Evolutionary conservation across 495 filamentous ascomycete species (phyloP).

Genomic region (Tuber microsphaerosporum): DNA sequence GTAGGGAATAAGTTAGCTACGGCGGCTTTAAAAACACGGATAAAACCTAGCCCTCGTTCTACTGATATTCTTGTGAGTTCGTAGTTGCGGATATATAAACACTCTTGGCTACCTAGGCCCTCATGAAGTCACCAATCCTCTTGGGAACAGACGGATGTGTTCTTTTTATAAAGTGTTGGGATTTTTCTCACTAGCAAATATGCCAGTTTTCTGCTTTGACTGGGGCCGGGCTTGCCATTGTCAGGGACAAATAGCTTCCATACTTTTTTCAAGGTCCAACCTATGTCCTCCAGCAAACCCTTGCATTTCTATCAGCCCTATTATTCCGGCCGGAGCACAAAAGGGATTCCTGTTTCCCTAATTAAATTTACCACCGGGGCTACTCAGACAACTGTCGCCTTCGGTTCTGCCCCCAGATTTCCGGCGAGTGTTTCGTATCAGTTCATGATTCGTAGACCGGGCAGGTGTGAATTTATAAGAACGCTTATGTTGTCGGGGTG

Average conservation of each 20-base stretch:
- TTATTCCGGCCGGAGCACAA: constrained; percentile 51
- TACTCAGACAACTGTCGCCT: constrained; percentile 14
- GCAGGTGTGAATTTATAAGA: constrained; percentile 18
- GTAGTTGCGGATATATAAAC: constrained; percentile 44
- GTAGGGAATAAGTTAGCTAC: constrained; percentile 52
- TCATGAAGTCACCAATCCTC: constrained; percentile 53
- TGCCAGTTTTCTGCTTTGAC: constrained; percentile 42
- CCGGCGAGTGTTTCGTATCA: constrained; percentile 15
- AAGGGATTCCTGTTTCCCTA: constrained; percentile 26
- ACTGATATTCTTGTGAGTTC: constrained; percentile 40
- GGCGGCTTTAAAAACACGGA: neutral
- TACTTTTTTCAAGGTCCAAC: constrained; percentile 57
- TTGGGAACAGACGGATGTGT: constrained; percentile 51
- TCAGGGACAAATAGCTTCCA: constrained; percentile 55
- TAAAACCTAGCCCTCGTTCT: neutral
- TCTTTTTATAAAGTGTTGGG: neutral
- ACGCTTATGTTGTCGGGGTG: constrained; percentile 8
- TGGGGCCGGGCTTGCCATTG: constrained; percentile 47
- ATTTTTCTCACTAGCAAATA: neutral
- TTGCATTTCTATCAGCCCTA: constrained; percentile 53
- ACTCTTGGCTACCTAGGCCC: constrained; percentile 53
- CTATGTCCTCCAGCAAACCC: constrained; percentile 50
- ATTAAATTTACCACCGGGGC: constrained; percentile 19
- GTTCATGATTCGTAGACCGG: constrained; percentile 29
- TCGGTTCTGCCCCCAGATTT: constrained; percentile 17